Evolutionary conservation across 2,329 filamentous ascomycete species (phyloP), one percentile per base, ranked within the genome.

Genomic region (Neopestalotiopsis sp.): DNA sequence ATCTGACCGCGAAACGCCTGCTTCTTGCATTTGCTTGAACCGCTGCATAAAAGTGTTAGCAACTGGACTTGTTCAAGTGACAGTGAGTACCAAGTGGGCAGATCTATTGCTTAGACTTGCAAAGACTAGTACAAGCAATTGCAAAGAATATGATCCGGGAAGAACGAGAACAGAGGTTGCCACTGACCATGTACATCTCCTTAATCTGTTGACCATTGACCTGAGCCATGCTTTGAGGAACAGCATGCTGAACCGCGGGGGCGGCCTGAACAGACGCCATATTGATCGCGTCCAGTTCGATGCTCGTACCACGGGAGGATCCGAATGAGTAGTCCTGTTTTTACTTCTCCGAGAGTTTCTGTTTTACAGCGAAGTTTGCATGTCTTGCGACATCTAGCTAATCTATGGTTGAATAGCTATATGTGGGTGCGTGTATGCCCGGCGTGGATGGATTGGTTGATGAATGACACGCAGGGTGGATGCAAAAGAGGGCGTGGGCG

Each of bases 1-100:
- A 76, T 98, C 94, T 68, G 88, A 92, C 68, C 90, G 87, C 56
- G 93, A 89, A 30, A 97, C 91, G 74, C 95, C 95, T 75, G 91
- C 88, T 68, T 93, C 89, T 81, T 95, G 96, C 92, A 98, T 94
- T 79, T 93, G 90, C 77, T 93, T 92, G 73, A 93, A 96, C 87
- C 94, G 94, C 95, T 98, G 76, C 64, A 73, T 56, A 69, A 64
- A 67, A 58, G 68, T 17, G 63, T 66, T 30, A 66, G 60, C n/a
- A 24, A 28, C 17, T 40, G 4, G 60, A 5, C 38, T 38, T 24
- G 38, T n/a, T 13, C 14, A 20, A 24, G 45, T n/a, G 45, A n/a
- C 14, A 17, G n/a, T 24, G n/a, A 38, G n/a, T n/a, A 42, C 60
- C 28, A 5, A n/a, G 63, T 66, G 45, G 42, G 10, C 30, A 14